Conservation (phyloP, 2,329 filamentous ascomycete species). For the Hymenoscyphus fructigenus region DNA sequence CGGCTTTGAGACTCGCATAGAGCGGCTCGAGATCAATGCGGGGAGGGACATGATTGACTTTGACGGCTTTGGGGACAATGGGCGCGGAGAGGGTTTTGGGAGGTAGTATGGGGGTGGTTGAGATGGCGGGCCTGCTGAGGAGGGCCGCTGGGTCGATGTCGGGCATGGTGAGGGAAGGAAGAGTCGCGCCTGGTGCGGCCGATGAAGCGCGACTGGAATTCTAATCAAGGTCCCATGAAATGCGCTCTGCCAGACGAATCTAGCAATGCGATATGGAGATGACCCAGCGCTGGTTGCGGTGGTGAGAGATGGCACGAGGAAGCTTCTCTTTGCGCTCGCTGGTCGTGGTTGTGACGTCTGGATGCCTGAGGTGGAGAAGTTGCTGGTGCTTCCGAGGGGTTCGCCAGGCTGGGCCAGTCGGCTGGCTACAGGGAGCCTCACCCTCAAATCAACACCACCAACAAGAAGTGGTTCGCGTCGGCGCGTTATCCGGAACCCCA, state of each 20-base stretch:
- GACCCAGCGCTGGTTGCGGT: conserved; percentile 16
- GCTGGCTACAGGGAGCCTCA: neutral
- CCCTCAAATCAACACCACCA: neutral
- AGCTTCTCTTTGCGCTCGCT: conserved; percentile 12
- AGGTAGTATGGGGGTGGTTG: conserved; percentile 58
- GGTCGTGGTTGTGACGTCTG: neutral
- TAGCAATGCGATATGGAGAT: conserved; percentile 28
- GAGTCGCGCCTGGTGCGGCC: conserved; percentile 30
- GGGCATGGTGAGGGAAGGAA: conserved; percentile 48
- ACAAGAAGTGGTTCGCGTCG: neutral
- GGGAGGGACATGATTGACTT: conserved; percentile 62
- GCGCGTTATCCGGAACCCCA: neutral
- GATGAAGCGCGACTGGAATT: conserved; percentile 30
- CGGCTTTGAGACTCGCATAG: conserved; percentile 60
- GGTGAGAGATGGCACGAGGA: conserved; percentile 26
- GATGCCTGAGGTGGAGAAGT: neutral
- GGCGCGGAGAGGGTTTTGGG: conserved; percentile 57
- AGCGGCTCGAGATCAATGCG: conserved; percentile 67
- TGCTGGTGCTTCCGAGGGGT: neutral
- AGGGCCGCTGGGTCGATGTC: conserved; percentile 70
- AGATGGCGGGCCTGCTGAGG: conserved; percentile 59
- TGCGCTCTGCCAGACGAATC: conserved; percentile 24
- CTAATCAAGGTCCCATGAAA: conserved; percentile 32
- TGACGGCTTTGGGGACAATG: conserved; percentile 47
- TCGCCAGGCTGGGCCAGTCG: neutral